Conservation (phyloP, 805 yeast genomes). For the Ogataea nitratoaversa region DNA sequence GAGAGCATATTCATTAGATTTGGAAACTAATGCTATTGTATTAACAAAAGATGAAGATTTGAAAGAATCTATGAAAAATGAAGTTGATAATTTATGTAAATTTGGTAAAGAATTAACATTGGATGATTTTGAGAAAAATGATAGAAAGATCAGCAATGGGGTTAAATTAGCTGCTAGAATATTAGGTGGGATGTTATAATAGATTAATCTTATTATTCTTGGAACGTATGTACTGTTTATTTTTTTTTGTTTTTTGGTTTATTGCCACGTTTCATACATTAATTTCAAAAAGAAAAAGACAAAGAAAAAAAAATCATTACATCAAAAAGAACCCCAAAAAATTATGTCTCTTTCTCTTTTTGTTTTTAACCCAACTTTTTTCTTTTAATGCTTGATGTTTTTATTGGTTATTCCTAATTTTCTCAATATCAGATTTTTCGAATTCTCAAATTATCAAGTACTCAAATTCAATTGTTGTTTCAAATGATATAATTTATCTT, state of each 20-base stretch:
- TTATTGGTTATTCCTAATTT: too few species aligned
- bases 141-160: constrained; percentile 56
- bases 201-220: background rate
- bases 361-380: too few species aligned
- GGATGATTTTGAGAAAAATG: constrained; percentile 59
- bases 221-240: background rate
- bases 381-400: too few species aligned
- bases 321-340: too few species aligned
- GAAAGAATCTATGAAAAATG: constrained; percentile 53
- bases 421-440: too few species aligned
- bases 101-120: constrained; percentile 51
- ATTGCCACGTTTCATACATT: too few species aligned
- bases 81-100: constrained; percentile 55
- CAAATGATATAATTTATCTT: too few species aligned
- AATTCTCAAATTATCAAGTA: too few species aligned
- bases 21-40: constrained; percentile 82
- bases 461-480: too few species aligned
- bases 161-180: constrained; percentile 65
- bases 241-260: background rate
- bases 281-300: too few species aligned
- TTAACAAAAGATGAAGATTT: constrained; percentile 64
- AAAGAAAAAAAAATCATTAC: too few species aligned
- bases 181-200: constrained; percentile 49
- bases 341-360: too few species aligned
- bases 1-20: constrained; percentile 80